Evolutionary conservation across 208 protist species (phyloP), one percentile per base, ranked within the genome.

Genomic region (Acanthamoeba lenticulata): DNA sequence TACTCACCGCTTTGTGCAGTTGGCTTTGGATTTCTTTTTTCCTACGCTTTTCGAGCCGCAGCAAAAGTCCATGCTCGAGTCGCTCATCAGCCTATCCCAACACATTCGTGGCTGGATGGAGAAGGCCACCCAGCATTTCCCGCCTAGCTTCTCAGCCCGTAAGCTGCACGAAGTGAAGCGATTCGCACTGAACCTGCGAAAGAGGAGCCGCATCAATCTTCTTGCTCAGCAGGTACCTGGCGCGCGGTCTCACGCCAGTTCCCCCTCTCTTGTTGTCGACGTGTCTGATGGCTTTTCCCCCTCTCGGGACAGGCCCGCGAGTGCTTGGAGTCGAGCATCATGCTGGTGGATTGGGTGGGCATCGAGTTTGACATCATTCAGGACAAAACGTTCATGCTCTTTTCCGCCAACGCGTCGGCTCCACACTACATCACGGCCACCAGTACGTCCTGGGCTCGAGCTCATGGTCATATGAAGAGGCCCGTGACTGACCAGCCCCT

Each of bases 361-460:
- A 77, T 92, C 93, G 88, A 92, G 42, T 79, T 92, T 36, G 88
- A 92, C 42, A 92, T 92, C 29, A 92, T 92, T 38, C 88, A 92
- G 60, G 88, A 92, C 44, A 92, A 92, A 36, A 79, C 88, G 15
- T 92, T 92, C 45, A 81, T 81, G 72, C 60, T 92, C 19, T 45
- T 52, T 15, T 92, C 42, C 6, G 21, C 88, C 9, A 77, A 90
- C 27, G 29, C 83, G 1, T 90, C 83, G 11, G 72, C 47, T 19
- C 72, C 72, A 1, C 72, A 81, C 42, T 81, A 81, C 42, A 81
- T 81, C 72, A 90, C 83, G 1, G 34, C 83, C 38, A 67, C 83
- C 15, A 90, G 55, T 67, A 90, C 52, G 83, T 67, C 69, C n/a
- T n/a, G n/a, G n/a, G n/a, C n/a, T n/a, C n/a, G n/a, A 65, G 24